A percentile compares a stretch with the other conserved stretches of the same genome.
phyloP scores from a whole-genome alignment of 2,329 filamentous ascomycete genomes.

The Exophiala oligosperma region DNA sequence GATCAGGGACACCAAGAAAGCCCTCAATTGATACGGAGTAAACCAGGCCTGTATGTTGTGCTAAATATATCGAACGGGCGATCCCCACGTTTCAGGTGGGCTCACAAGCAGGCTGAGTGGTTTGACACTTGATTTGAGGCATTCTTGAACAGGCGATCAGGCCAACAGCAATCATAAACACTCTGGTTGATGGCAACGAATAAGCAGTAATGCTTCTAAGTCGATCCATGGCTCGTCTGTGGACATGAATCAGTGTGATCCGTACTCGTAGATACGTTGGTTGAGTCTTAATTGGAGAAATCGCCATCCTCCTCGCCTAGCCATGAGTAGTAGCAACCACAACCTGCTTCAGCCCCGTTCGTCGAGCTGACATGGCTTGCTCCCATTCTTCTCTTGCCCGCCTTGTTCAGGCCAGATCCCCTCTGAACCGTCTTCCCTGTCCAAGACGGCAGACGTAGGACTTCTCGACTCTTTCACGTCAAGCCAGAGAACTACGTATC shows the following conservation, averaged over 20 bases:
- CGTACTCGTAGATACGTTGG: too few species aligned
- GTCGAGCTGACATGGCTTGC: background rate
- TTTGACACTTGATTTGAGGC: background rate
- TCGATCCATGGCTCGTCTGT: background rate
- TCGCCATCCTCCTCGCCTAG: background rate
- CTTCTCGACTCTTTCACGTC: background rate
- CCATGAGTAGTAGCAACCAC: background rate
- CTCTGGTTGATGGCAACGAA: background rate
- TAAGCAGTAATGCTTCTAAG: background rate
- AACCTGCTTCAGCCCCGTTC: background rate
- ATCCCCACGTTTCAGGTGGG: conserved; percentile 3
- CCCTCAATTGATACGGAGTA: background rate
- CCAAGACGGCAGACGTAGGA: conserved; percentile 5
- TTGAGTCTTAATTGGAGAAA: background rate
- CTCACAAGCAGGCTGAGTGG: background rate
- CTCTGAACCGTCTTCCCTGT: background rate
- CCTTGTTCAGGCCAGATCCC: background rate
- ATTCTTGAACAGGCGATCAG: background rate
- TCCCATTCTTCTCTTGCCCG: background rate
- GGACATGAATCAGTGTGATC: too few species aligned
- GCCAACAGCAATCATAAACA: background rate
- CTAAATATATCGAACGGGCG: background rate
- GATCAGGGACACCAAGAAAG: background rate
- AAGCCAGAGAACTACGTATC: conserved; percentile 11
- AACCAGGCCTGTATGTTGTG: background rate